phyloP scores from a whole-genome alignment of 225 moss, liverwort and hornwort genomes.

The Physcomitrellopsis africana region DNA sequence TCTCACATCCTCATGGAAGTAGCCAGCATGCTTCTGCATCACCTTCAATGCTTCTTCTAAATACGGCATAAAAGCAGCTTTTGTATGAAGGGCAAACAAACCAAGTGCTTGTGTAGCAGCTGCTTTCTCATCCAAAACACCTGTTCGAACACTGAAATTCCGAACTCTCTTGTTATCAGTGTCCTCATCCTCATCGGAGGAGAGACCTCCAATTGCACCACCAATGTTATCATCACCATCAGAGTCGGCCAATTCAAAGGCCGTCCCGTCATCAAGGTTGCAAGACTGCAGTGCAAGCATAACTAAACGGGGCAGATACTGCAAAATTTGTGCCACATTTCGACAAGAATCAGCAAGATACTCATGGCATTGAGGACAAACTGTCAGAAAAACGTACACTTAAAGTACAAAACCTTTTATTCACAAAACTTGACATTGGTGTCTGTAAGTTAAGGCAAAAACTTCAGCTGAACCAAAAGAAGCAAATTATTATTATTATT shows the following conservation, averaged over 20 bases:
- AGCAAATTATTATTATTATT: too few species aligned
- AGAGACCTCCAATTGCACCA: conserved; percentile 67
- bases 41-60: conserved; percentile 92
- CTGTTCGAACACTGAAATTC: conserved; percentile 96
- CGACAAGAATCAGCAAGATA: neutral
- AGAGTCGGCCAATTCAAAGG: conserved; percentile 82
- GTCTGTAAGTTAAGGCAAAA: neutral
- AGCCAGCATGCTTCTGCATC: conserved; percentile 86
- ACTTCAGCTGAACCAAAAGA: neutral
- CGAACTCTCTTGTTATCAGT: conserved; percentile 76
- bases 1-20: conserved; percentile 98
- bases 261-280: conserved; percentile 97
- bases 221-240: conserved; percentile 77
- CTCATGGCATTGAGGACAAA: neutral
- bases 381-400: neutral
- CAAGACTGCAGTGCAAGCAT: conserved; percentile 94
- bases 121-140: conserved; percentile 97
- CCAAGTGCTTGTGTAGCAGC: conserved; percentile 99
- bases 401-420: neutral
- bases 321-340: conserved; percentile 28
- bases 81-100: conserved; percentile 90
- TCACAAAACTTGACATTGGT: too few species aligned
- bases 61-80: conserved; percentile 87
- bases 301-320: conserved; percentile 95
- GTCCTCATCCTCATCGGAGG: conserved; percentile 83